Conservation (phyloP, 805 yeast genomes). For the Jamesozyma piceae region DNA sequence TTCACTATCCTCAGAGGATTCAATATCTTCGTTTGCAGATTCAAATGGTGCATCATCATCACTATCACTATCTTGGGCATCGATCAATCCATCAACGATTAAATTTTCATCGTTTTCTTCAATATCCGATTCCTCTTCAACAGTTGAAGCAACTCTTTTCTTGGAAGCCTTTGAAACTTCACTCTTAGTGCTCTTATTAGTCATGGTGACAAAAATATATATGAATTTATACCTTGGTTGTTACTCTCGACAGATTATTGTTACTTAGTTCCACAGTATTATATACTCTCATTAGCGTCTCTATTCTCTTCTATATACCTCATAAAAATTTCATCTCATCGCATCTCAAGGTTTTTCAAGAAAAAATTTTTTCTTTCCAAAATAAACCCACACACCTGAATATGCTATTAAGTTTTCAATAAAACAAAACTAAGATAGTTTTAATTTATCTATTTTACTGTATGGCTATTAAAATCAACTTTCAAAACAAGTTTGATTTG, state of each 20-base stretch:
- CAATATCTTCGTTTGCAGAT: slow-evolving; percentile 11
- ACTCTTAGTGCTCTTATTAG: slow-evolving; percentile 1
- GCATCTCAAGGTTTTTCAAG: slow-evolving; percentile 2
- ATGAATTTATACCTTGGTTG: not conserved
- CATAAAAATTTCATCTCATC: slow-evolving; percentile 5
- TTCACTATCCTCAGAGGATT: slow-evolving; percentile 4
- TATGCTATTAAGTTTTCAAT: too few relatives aligned
- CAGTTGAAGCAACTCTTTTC: slow-evolving; percentile 15
- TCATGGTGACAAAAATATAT: not conserved
- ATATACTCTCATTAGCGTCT: not conserved
- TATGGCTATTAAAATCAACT: too few relatives aligned
- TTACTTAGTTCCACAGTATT: not conserved
- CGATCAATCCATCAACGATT: slow-evolving; percentile 10
- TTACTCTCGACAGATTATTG: not conserved
- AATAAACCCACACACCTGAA: slow-evolving; percentile 5
- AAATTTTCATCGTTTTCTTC: slow-evolving; percentile 15
- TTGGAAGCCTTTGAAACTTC: slow-evolving; percentile 8
- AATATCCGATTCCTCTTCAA: slow-evolving; percentile 15
- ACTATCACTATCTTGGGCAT: slow-evolving; percentile 17
- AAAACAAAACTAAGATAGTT: too few relatives aligned
- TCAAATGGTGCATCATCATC: slow-evolving; percentile 15
- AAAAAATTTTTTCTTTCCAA: not conserved
- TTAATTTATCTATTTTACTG: too few relatives aligned
- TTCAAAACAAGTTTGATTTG: too few relatives aligned
- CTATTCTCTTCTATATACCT: not conserved